Conservation (phyloP, 1,284 basidiomycete species). For the Tremellales sp. region DNA sequence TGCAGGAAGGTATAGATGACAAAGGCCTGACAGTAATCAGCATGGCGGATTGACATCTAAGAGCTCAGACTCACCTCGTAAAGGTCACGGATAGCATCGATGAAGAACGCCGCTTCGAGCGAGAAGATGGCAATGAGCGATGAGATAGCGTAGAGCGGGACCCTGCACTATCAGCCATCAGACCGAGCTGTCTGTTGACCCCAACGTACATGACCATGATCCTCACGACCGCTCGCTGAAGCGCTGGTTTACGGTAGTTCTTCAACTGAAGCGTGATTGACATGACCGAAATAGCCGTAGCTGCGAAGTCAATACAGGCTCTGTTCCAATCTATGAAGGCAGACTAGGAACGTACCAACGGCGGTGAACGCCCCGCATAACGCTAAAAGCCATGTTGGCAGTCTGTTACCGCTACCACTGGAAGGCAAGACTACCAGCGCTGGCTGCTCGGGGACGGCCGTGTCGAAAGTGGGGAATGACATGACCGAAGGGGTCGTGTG, state of each 20-base stretch:
- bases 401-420: conserved; percentile 38
- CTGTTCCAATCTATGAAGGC: background rate
- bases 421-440: conserved; percentile 16
- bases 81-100: conserved; percentile 89
- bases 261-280: conserved; percentile 86
- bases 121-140: conserved; percentile 93
- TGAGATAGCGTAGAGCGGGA: conserved; percentile 85
- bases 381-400: conserved; percentile 41
- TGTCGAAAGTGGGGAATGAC: conserved; percentile 38
- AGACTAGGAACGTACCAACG: conserved; percentile 32
- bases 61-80: conserved; percentile 69
- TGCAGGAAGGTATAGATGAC: conserved; percentile 93
- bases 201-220: conserved; percentile 79
- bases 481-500: conserved; percentile 12
- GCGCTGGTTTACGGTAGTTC: conserved; percentile 76
- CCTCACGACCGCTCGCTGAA: conserved; percentile 83
- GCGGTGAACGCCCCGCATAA: conserved; percentile 45
- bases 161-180: conserved; percentile 49
- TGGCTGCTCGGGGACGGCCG: too few species aligned
- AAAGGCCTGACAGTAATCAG: conserved; percentile 64
- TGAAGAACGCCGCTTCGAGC: conserved; percentile 90
- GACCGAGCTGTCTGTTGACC: background rate
- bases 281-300: conserved; percentile 72
- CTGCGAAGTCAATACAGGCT: conserved; percentile 32
- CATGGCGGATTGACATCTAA: background rate